Evolutionary conservation across 2,329 filamentous ascomycete species (phyloP).

Genomic region (Cladosporium sp.): DNA sequence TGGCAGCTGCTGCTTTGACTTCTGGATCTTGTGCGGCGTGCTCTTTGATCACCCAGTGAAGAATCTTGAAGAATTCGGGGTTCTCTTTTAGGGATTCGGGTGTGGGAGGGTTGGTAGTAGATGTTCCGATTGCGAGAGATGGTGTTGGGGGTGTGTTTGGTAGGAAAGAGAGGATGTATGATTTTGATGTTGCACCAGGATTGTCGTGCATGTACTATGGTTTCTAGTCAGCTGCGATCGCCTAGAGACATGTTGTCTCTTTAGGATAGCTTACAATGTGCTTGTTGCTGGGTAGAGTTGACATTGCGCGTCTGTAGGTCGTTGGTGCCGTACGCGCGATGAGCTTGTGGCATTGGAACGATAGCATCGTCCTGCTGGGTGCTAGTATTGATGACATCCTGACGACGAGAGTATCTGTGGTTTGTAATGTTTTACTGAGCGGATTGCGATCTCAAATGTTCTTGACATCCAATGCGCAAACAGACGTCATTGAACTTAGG

Average conservation of each 20-base stretch:
- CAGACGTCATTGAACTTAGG: conserved; percentile 1
- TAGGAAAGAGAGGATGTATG: conserved; percentile 54
- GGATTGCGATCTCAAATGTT: not conserved
- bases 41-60: conserved; percentile 57
- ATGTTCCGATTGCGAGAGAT: conserved; percentile 57
- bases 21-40: conserved; percentile 58
- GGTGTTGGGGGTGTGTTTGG: conserved; percentile 55
- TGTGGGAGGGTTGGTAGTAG: conserved; percentile 56
- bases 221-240: not conserved
- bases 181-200: not conserved
- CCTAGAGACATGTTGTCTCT: not conserved
- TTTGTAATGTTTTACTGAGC: not conserved
- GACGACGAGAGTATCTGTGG: not conserved
- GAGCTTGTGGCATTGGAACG: conserved; percentile 25
- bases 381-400: conserved; percentile 22
- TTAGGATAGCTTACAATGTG: conserved; percentile 34
- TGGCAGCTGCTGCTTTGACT: conserved; percentile 59
- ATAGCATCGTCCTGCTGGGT: conserved; percentile 21
- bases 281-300: conserved; percentile 47
- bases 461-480: not conserved
- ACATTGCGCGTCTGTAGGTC: conserved; percentile 31
- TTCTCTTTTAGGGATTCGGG: conserved; percentile 59
- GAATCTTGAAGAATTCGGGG: conserved; percentile 54
- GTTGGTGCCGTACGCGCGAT: conserved; percentile 27
- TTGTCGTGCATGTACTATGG: conserved; percentile 8